phyloP scores from a whole-genome alignment of 2,329 filamentous ascomycete genomes.

The Cytospora piceicola region DNA sequence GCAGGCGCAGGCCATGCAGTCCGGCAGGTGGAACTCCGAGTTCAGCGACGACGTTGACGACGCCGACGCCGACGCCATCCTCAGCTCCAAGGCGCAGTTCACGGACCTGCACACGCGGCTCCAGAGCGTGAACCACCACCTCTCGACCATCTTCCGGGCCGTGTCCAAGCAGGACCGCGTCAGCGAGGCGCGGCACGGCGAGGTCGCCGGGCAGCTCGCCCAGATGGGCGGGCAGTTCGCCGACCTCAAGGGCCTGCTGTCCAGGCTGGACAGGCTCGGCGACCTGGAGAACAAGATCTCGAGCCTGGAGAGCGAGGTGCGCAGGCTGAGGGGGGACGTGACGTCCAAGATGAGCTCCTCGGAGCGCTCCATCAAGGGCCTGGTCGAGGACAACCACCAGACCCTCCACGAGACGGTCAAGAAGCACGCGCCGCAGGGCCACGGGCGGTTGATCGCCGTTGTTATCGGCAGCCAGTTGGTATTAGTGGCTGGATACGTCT shows the following conservation, averaged over 20 bases:
- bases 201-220: constrained; percentile 53
- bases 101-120: constrained; percentile 83
- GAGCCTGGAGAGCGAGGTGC: constrained; percentile 62
- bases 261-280: constrained; percentile 49
- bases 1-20: constrained; percentile 33
- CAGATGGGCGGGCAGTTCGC: constrained; percentile 43
- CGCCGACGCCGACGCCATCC: constrained; percentile 50
- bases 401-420: constrained; percentile 53
- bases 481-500: constrained; percentile 68
- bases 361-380: constrained; percentile 58
- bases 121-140: constrained; percentile 71
- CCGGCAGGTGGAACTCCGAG: constrained; percentile 37
- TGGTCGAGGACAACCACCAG: constrained; percentile 51
- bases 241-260: constrained; percentile 51
- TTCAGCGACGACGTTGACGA: constrained; percentile 53
- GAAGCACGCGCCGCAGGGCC: constrained; percentile 51
- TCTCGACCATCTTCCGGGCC: constrained; percentile 64
- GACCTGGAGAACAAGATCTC: constrained; percentile 51
- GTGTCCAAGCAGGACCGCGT: constrained; percentile 55
- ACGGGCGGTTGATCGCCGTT: constrained; percentile 64
- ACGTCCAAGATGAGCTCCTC: constrained; percentile 53
- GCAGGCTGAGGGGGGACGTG: constrained; percentile 59
- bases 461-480: constrained; percentile 76
- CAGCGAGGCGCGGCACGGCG: constrained; percentile 60
- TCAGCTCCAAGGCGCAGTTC: constrained; percentile 67